Base-by-base conservation (phyloP, 2,329 filamentous ascomycete genomes). In the Botryosphaeria dothidea region DNA sequence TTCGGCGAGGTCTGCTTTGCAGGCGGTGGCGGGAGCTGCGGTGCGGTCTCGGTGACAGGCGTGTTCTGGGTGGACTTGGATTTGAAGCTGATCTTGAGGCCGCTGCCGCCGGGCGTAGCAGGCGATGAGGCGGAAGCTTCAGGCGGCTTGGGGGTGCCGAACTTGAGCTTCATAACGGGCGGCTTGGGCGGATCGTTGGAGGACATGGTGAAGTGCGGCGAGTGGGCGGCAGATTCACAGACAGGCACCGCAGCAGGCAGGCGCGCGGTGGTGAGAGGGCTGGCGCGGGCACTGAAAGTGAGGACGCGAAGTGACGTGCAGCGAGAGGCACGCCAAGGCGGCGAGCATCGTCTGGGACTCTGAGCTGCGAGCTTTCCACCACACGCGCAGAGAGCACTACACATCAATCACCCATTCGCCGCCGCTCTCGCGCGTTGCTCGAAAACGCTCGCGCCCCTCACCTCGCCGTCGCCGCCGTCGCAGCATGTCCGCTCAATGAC, bases 61-160 rank as follows among this genome's bases (percentile, higher is more conserved):
- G 72, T 72, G 61, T 66, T 65, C 38, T 56, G 67, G 65, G 62
- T 48, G 15, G 67, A 65, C 45, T 63, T 64, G 54, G 60, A 52
- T 23, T 70, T 69, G 68, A 81, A 67, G 66, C 78, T 82, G 69
- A 82, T 76, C 69, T 79, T 81, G 66, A 82, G 73, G 66, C 73
- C 78, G 62, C 70, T 56, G 45, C 65, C 62, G 34, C 65, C 62
- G 23, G 65, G 63, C 6, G 63, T 65, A 34, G 54, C 38, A n/a
- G 62, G 62, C 13, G 62, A 46, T 11, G 21, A 25, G 11, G 58
- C 29, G 34, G 64, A 45, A 45, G 57, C 58, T 46, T 56, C 58
- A 19, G 38, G 46, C 60, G 60, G 25, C 34, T 38, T 46, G 36
- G 56, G 45, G 4, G 56, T 27, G 19, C 62, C 60, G 2, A 72